Conservation (phyloP, 2,329 filamentous ascomycete genomes). For the Neofusicoccum parvum region DNA sequence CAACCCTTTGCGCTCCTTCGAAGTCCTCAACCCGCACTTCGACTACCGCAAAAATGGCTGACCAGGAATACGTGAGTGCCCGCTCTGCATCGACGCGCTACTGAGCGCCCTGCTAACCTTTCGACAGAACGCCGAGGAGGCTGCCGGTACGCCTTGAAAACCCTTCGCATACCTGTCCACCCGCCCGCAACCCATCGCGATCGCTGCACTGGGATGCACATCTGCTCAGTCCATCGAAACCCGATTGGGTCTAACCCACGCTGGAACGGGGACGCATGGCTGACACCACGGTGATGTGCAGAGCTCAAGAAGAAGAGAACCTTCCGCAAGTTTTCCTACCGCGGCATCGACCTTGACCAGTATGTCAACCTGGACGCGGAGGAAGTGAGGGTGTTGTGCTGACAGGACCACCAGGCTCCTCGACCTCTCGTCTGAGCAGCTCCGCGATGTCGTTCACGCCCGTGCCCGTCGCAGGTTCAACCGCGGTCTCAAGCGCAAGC, state of each 20-base stretch:
- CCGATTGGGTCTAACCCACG: constrained; percentile 22
- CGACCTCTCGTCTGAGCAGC: constrained; percentile 96
- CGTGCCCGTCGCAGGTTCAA: constrained; percentile 99
- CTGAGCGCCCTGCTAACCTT: constrained; percentile 28
- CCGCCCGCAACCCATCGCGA: constrained; percentile 16
- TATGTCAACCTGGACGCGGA: constrained; percentile 56
- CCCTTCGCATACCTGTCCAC: constrained; percentile 24
- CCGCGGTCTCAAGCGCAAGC: constrained; percentile 99
- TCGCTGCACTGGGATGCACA: constrained; percentile 17
- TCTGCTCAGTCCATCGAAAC: constrained; percentile 21
- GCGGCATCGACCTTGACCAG: constrained; percentile 99
- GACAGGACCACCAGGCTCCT: constrained; percentile 70
- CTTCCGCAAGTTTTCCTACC: constrained; percentile 99
- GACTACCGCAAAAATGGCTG: constrained; percentile 74
- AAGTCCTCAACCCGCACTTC: constrained; percentile 36
- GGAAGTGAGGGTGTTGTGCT: constrained; percentile 25
- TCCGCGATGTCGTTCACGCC: constrained; percentile 98
- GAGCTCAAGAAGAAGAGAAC: constrained; percentile 99
- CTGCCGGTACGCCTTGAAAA: constrained; percentile 65
- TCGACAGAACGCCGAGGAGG: constrained; percentile 88
- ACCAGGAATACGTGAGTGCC: constrained; percentile 80
- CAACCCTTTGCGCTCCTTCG: constrained; percentile 31
- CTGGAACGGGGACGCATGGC: constrained; percentile 22
- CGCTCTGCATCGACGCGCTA: constrained; percentile 17
- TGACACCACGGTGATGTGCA: constrained; percentile 20